Evolutionary conservation across 2,329 filamentous ascomycete genomes (phyloP).

Genomic region (Coniochaeta pulveracea): DNA sequence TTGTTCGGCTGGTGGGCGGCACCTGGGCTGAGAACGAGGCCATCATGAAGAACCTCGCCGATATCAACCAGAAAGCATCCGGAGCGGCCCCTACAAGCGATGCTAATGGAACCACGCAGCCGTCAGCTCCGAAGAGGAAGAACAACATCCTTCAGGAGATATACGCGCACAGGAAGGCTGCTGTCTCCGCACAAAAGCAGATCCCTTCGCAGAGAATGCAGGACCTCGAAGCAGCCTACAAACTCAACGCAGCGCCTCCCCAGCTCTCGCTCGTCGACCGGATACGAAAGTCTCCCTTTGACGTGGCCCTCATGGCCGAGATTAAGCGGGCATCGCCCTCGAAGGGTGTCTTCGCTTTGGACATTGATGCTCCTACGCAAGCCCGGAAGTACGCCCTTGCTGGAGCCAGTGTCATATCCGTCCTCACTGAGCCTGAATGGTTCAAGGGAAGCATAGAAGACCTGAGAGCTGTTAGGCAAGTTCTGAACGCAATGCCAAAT

Average conservation of each 20-base stretch:
- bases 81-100: conserved; percentile 10
- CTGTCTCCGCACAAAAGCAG: conserved; percentile 70
- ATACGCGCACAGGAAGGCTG: conserved; percentile 66
- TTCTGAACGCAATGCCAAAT: conserved; percentile 83
- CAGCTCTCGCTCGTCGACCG: conserved; percentile 71
- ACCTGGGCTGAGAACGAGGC: conserved; percentile 78
- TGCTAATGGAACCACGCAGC: conserved; percentile 4
- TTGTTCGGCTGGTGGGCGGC: conserved; percentile 75
- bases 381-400: conserved; percentile 86
- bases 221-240: conserved; percentile 79
- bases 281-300: conserved; percentile 69
- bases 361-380: conserved; percentile 80
- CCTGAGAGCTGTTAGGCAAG: conserved; percentile 74
- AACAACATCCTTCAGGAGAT: conserved; percentile 85
- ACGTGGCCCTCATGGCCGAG: conserved; percentile 92
- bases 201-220: conserved; percentile 74
- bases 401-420: conserved; percentile 92
- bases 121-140: conserved; percentile 28
- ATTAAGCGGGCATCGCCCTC: conserved; percentile 95
- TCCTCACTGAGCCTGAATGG: conserved; percentile 98
- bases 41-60: conserved; percentile 29
- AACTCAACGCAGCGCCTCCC: conserved; percentile 74
- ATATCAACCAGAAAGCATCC: conserved; percentile 1
- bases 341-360: conserved; percentile 84
- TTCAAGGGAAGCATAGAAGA: conserved; percentile 98